These are phyloP conservation scores for Sherardia arvensis DNA, from an alignment of 257 asterid genomes.

Conservation along the genomic window DNA sequence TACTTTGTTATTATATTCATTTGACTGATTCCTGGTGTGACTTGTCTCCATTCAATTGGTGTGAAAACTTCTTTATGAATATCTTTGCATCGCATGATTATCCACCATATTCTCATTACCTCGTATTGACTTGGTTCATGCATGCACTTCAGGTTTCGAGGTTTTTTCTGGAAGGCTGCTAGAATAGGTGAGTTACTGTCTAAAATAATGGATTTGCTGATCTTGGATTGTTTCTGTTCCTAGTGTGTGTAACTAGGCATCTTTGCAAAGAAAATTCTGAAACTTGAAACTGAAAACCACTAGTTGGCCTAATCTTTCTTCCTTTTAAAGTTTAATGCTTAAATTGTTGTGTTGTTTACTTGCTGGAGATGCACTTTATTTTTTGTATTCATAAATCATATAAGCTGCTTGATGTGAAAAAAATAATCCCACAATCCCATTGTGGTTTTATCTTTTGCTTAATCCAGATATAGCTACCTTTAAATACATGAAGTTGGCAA, in stretches of 20 bases:
- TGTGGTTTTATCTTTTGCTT: not conserved
- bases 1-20: not conserved
- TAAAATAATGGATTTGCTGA: not conserved
- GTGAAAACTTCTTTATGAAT: not conserved
- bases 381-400: not conserved
- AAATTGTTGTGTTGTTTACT: not conserved
- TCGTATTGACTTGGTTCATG: not conserved
- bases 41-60: not conserved
- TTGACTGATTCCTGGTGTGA: not conserved
- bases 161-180: constrained; percentile 54
- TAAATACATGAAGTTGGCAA: not conserved
- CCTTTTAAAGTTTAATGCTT: not conserved
- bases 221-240: not conserved
- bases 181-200: constrained; percentile 30
- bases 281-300: not conserved
- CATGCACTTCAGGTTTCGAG: constrained; percentile 45
- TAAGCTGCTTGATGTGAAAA: not conserved
- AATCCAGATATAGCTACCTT: not conserved
- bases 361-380: not conserved
- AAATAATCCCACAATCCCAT: not conserved
- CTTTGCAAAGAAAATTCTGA: too few species aligned
- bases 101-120: not conserved
- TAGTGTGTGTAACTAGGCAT: not conserved
- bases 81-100: not conserved
- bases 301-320: not conserved